Conservation (phyloP, 2,329 filamentous ascomycete genomes). For the Aureobasidium lini region DNA sequence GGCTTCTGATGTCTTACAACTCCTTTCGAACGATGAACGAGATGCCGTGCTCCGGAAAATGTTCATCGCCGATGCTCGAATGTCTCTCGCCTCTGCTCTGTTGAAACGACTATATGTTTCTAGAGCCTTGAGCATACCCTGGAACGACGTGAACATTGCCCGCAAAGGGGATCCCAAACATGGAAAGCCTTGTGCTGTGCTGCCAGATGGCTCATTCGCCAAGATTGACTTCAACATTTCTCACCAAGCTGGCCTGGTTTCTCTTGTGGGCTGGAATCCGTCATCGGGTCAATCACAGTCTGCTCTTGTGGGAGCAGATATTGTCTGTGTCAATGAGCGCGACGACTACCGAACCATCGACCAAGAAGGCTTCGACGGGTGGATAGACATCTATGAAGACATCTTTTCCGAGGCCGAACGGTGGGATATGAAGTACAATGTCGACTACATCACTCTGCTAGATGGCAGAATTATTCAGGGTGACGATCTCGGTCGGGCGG, state of each 20-base stretch:
- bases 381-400: slow-evolving; percentile 64
- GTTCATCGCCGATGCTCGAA: slow-evolving; percentile 56
- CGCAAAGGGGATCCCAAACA: slow-evolving; percentile 46
- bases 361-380: slow-evolving; percentile 55
- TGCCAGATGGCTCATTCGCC: slow-evolving; percentile 32
- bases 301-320: slow-evolving; percentile 55
- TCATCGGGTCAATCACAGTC: slow-evolving; percentile 17
- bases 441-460: slow-evolving; percentile 36
- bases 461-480: slow-evolving; percentile 36
- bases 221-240: slow-evolving; percentile 65
- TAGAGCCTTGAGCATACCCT: slow-evolving; percentile 51
- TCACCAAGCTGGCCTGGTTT: slow-evolving; percentile 70
- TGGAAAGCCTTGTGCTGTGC: slow-evolving; percentile 45
- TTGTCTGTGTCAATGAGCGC: slow-evolving; percentile 69
- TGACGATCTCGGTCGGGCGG: slow-evolving; percentile 36
- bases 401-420: slow-evolving; percentile 60
- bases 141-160: slow-evolving; percentile 51
- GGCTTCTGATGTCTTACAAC: slow-evolving; percentile 36
- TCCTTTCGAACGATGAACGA: slow-evolving; percentile 47
- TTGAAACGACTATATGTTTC: slow-evolving; percentile 65
- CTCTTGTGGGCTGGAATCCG: slow-evolving; percentile 48
- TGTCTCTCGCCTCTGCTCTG: slow-evolving; percentile 64
- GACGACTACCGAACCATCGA: slow-evolving; percentile 54
- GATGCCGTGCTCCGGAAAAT: slow-evolving; percentile 46
- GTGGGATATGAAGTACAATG: slow-evolving; percentile 52